Evolutionary conservation across 208 protist genomes (phyloP).

Genomic region (Wallacemonas sp.): DNA sequence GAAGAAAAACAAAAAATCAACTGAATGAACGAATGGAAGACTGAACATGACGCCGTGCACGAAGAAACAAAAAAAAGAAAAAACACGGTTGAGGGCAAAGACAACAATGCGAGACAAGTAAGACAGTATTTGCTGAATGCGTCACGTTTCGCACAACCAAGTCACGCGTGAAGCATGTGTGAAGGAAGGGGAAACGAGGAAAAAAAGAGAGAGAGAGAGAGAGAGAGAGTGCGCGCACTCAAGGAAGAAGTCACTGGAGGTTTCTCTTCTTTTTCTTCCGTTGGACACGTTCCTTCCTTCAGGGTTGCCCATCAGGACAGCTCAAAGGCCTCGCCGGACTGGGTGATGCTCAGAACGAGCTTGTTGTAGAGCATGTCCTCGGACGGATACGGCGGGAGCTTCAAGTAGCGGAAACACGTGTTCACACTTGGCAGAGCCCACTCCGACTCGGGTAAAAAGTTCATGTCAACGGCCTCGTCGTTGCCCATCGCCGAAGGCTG

Average conservation of each 20-base stretch:
- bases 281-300: too few species aligned
- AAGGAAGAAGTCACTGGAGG: not conserved
- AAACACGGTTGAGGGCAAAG: not conserved
- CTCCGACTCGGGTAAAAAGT: constrained; percentile 38
- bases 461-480: not conserved
- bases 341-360: constrained; percentile 77
- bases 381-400: constrained; percentile 85
- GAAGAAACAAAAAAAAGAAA: constrained; percentile 27
- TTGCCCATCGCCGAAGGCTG: not conserved
- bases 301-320: constrained; percentile 60
- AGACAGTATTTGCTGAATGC: too few species aligned
- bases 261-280: too few species aligned
- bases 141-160: too few species aligned
- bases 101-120: not conserved
- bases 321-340: constrained; percentile 83
- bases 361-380: constrained; percentile 88
- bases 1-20: constrained; percentile 3
- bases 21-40: too few species aligned
- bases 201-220: constrained; percentile 17
- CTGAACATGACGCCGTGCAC: not conserved
- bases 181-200: constrained; percentile 8
- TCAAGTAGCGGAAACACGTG: constrained; percentile 92
- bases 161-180: too few species aligned
- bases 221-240: not conserved
- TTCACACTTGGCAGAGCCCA: constrained; percentile 91